These are phyloP conservation scores for Eucalyptus decipiens DNA, from an alignment of 345 rosid genomes.

Conservation along the genomic window DNA sequence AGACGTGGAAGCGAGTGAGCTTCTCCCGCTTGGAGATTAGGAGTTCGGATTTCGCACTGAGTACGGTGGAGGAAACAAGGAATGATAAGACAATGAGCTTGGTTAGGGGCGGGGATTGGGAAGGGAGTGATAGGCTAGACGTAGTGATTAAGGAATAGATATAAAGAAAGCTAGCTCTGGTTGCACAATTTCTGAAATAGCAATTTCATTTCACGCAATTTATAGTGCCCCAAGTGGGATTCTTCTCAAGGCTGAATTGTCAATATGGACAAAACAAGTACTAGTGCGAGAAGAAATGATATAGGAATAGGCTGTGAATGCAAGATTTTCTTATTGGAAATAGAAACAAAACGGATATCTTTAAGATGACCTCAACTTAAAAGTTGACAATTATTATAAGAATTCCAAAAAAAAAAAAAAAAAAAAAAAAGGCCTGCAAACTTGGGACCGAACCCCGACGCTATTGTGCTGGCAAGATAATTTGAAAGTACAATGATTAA, in stretches of 20 bases:
- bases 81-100: neutral
- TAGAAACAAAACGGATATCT: neutral
- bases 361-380: neutral
- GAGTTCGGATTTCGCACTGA: neutral
- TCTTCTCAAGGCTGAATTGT: neutral
- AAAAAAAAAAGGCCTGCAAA: neutral
- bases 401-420: neutral
- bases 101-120: neutral
- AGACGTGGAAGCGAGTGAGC: slow-evolving; percentile 4
- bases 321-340: neutral
- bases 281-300: neutral
- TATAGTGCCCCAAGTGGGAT: neutral
- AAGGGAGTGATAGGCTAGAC: neutral
- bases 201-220: neutral
- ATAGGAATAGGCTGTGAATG: neutral
- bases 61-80: neutral
- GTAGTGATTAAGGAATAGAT: neutral
- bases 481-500: neutral
- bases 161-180: neutral
- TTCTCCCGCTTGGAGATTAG: neutral
- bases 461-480: neutral
- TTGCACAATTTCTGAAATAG: neutral
- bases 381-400: neutral
- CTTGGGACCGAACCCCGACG: neutral
- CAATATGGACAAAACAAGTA: neutral